Evolutionary conservation across 805 yeast genomes (phyloP), one percentile per base, ranked within the genome.

Genomic region (Lipomyces yamadae): DNA sequence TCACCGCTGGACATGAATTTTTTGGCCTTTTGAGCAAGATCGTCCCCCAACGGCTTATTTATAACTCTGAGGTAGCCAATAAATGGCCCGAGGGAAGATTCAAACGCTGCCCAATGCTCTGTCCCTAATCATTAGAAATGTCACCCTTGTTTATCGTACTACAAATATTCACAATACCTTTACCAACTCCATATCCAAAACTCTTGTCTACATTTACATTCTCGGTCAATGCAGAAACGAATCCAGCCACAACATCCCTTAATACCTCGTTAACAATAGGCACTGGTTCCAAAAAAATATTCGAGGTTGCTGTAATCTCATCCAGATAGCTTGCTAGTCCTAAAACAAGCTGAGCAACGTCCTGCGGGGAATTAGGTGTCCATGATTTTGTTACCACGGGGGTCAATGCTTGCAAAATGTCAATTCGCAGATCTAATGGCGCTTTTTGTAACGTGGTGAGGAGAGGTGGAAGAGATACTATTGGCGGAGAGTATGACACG

Each of bases 31-130:
- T 30, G 32, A 2, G 56, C 42, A 13, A 66, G 13, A 24, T 39
- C 30, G n/a, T 60, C 64, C 2, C 64, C 59, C 24, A 67, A 60
- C 7, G 50, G 60, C 32, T 58, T 62, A 35, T 65, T 65, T 10
- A 64, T 58, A 15, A 48, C 54, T n/a, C 56, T 35, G 6, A 67
- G 60, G 29, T 61, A 64, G 1, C 34, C 52, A 18, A 45, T 34
- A 24, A 65, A 66, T 33, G n/a, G 13, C 3, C 42, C 61, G 24
- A 61, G 54, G 8, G 54, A 24, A 2, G 48, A 35, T n/a, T 59
- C 52, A 42, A 58, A 62, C 42, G 13, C 29, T 32, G 37, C 29
- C 35, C 56, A 54, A 24, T 55, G 59, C n/a, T 58, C 65, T 62
- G 35, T 52, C 3, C 34, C 55, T 32, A 13, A 29, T 30, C 24